A percentile compares a stretch with the other conserved stretches of the same genome.
Evolutionary conservation across 2,329 filamentous ascomycete species (phyloP).

Genomic region (Ophiostoma triangulosporum): DNA sequence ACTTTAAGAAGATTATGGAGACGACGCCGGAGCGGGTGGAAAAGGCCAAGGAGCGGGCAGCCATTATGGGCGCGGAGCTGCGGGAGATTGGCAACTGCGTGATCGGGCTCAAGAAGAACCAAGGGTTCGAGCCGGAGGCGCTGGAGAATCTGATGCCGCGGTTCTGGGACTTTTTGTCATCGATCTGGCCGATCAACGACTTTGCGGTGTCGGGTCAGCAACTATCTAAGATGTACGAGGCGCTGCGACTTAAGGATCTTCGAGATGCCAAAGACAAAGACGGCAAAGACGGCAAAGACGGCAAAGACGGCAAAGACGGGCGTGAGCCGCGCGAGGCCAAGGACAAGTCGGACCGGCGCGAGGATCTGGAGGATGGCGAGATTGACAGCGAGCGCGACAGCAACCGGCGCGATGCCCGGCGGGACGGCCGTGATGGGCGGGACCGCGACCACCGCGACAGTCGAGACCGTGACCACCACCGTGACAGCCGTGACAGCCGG

Average conservation of each 20-base stretch:
- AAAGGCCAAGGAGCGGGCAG: constrained; percentile 23
- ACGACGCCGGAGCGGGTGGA: constrained; percentile 19
- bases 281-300: constrained; percentile 14
- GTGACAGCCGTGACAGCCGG: constrained; percentile 4
- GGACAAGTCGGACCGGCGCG: constrained; percentile 15
- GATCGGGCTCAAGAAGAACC: constrained; percentile 21
- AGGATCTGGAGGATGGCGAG: constrained; percentile 26
- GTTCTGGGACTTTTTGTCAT: constrained; percentile 27
- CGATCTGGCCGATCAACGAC: constrained; percentile 26
- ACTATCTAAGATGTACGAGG: constrained; percentile 24
- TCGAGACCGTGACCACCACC: constrained; percentile 7
- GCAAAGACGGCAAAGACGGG: constrained; percentile 19
- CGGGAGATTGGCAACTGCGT: constrained; percentile 24
- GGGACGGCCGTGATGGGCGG: constrained; percentile 11
- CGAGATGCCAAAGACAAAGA: too few relatives aligned
- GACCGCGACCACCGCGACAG: constrained; percentile 6
- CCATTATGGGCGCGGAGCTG: constrained; percentile 25
- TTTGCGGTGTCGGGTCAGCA: constrained; percentile 24
- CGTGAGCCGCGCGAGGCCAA: constrained; percentile 2
- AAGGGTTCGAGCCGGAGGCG: constrained; percentile 17
- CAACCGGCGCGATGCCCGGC: constrained; percentile 20
- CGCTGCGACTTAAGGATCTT: too few relatives aligned
- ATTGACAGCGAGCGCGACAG: constrained; percentile 24
- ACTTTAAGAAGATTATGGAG: constrained; percentile 26
- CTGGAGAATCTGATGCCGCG: constrained; percentile 24